These are phyloP conservation scores for Paramecium primaurelia DNA, from an alignment of 73 alveolate genomes.

Conservation along the genomic window DNA sequence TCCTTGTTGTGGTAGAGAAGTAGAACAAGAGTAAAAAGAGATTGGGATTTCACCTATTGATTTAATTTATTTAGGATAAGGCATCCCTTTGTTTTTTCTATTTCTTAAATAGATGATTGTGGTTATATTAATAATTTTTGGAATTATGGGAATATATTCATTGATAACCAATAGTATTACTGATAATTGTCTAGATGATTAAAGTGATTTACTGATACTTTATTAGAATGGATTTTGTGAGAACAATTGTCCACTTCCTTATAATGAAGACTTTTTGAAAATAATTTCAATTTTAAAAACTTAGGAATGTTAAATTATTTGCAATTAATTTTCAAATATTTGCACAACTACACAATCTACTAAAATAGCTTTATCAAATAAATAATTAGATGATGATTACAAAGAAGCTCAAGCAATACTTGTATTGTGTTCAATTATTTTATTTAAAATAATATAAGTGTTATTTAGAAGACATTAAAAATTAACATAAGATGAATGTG, in stretches of 20 bases:
- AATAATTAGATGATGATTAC: neutral
- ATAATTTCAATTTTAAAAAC: neutral
- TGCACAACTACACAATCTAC: neutral
- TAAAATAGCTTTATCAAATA: neutral
- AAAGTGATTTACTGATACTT: neutral
- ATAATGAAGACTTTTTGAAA: neutral
- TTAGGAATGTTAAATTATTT: neutral
- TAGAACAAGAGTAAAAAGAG: neutral
- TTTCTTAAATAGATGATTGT: neutral
- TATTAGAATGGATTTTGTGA: neutral
- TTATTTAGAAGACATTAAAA: neutral
- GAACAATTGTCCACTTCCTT: neutral
- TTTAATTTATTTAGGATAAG: neutral
- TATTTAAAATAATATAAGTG: neutral
- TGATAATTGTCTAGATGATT: neutral
- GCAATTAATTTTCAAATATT: neutral
- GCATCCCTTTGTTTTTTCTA: neutral
- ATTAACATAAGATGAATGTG: conserved; percentile 5
- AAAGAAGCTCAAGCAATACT: neutral
- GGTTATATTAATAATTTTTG: neutral
- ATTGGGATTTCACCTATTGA: neutral
- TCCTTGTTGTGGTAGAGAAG: conserved; percentile 9
- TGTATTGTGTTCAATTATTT: neutral
- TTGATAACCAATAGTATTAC: neutral
- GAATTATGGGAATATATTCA: neutral